phyloP scores from a whole-genome alignment of 352 stramenopile species.

The Phytophthora citrophthora region DNA sequence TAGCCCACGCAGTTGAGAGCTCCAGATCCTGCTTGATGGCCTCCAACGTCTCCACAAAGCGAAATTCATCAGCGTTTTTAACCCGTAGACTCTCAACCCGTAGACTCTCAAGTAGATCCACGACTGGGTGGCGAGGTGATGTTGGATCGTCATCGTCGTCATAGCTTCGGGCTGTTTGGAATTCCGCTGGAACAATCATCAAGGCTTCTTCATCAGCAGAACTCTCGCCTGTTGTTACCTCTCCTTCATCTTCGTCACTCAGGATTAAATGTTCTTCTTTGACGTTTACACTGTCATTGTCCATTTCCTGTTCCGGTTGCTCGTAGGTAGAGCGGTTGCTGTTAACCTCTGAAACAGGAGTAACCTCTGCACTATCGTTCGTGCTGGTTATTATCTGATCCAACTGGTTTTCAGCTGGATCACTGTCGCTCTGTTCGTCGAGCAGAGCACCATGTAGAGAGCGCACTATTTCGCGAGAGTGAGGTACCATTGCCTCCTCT shows the following conservation, averaged over 20 bases:
- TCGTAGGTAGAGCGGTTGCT: conserved; percentile 29
- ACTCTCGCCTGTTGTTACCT: conserved; percentile 20
- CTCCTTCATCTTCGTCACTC: conserved; percentile 28
- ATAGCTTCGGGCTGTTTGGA: conserved; percentile 44
- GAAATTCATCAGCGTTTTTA: conserved; percentile 30
- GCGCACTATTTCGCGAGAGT: conserved; percentile 30
- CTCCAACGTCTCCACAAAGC: conserved; percentile 40
- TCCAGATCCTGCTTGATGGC: conserved; percentile 42
- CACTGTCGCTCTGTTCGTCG: conserved; percentile 7
- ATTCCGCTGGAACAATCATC: conserved; percentile 40
- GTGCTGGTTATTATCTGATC: conserved; percentile 16
- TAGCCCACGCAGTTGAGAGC: conserved; percentile 32
- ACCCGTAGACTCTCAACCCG: conserved; percentile 31
- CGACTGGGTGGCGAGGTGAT: conserved; percentile 19
- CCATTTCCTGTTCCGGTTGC: conserved; percentile 56
- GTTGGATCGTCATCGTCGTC: conserved; percentile 30
- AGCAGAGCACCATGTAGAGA: conserved; percentile 17
- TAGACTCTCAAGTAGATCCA: conserved; percentile 40
- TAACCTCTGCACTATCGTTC: conserved; percentile 21
- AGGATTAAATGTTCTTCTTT: conserved; percentile 18
- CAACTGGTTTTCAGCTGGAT: not conserved
- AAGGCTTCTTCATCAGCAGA: conserved; percentile 33
- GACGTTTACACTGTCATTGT: conserved; percentile 22
- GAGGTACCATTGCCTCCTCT: conserved; percentile 13
- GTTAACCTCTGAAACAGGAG: conserved; percentile 17